phyloP scores from a whole-genome alignment of 75 land plant genomes.

The Pinus albicaulis region DNA sequence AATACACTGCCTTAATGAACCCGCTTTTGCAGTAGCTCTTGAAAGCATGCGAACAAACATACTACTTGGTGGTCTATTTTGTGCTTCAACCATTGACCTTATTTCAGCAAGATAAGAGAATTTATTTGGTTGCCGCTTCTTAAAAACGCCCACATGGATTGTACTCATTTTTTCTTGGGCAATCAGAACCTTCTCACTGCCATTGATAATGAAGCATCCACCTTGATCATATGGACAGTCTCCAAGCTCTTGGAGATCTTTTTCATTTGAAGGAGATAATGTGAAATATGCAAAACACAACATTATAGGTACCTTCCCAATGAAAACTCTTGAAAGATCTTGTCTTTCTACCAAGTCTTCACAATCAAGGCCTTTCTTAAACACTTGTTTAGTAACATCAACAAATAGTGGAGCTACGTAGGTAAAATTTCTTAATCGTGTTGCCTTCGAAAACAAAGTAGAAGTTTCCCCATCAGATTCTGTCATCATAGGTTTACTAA shows the following conservation, averaged over 20 bases:
- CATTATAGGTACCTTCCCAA: constrained; percentile 99
- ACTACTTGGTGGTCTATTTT: constrained; percentile 93
- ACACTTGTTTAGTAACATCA: constrained; percentile 82
- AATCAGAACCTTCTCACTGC: constrained; percentile 98
- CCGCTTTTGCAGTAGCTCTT: constrained; percentile 30
- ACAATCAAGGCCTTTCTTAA: constrained; percentile 89
- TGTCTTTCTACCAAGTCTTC: constrained; percentile 91
- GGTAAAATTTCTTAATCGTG: constrained; percentile 86
- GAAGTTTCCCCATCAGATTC: constrained; percentile 98
- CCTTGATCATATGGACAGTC: constrained; percentile 98
- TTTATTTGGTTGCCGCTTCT: constrained; percentile 96
- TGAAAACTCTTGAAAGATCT: constrained; percentile 86
- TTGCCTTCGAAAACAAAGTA: constrained; percentile 95
- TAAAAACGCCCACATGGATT: constrained; percentile 98
- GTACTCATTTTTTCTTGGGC: constrained; percentile 99
- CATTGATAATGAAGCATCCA: constrained; percentile 96
- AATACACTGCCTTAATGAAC: neutral
- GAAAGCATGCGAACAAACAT: constrained; percentile 99
- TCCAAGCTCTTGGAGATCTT: constrained; percentile 92
- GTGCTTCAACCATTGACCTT: constrained; percentile 94
- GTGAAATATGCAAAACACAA: constrained; percentile 92
- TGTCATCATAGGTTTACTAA: constrained; percentile 99
- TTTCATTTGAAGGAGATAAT: constrained; percentile 79
- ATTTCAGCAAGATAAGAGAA: constrained; percentile 96
- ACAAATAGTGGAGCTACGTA: constrained; percentile 97